Evolutionary conservation across 805 yeast genomes (phyloP), one percentile per base, ranked within the genome.

Genomic region (Candida caryicola): DNA sequence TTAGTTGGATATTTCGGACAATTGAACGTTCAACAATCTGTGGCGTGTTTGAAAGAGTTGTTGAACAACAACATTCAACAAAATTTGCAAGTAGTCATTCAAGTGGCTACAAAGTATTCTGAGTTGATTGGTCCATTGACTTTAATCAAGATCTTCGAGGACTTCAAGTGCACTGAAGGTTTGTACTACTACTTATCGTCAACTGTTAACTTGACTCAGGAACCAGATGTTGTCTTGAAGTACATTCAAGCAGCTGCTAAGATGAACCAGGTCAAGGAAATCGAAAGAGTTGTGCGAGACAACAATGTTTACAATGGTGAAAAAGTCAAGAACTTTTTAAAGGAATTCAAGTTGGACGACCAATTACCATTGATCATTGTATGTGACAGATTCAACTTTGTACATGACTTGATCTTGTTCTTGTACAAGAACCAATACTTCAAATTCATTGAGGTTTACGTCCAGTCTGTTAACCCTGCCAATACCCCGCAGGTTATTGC

Each of bases 401-500:
- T 90, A 39, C 98, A 93, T 62, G 99, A 93, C 64, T 77, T 93
- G 69, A 82, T 93, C 40, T 76, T 93, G 56, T 93, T 85, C 69
- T 75, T 93, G 61, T 93, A 93, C 81, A 93, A 91, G 72, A 86
- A 90, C 68, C 90, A 91, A 64, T 91, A 82, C 68, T 86, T 89
- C 79, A 89, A 93, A 65, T 93, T 91, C 54, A 93, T 93, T 64
- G 98, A 93, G 70, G 95, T 93, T 34, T 93, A 91, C 57, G 99
- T 93, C 40, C 98, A 93, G 71, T 95, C 89, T 60, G 98, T 93
- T 36, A 93, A 93, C 67, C 96, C 99, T 37, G 73, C 95, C 6
- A 87, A 85, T 61, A 87, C 99, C 13, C 95, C 99, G 5, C 95
- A 90, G 64, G 99, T 93, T 46, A 78, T 93, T 55, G 99, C 96